phyloP scores from a whole-genome alignment of 2,329 filamentous ascomycete species.

The Calonectria pteridis region DNA sequence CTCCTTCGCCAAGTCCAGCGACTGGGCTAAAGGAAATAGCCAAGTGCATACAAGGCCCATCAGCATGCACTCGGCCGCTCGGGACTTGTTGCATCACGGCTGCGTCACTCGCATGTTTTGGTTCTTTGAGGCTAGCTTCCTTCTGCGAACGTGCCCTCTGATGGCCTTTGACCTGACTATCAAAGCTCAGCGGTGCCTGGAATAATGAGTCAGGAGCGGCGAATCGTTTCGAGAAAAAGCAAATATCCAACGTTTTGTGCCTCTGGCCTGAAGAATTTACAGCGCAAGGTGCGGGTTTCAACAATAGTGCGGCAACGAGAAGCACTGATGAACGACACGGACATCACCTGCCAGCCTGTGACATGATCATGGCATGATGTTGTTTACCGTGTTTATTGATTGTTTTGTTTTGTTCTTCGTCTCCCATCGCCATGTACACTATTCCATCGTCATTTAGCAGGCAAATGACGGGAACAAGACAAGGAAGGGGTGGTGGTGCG shows the following conservation, averaged over 20 bases:
- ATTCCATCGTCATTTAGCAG: not conserved
- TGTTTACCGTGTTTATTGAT: not conserved
- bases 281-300: not conserved
- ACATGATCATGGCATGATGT: not conserved
- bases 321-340: not conserved
- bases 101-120: not conserved
- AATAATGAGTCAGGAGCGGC: constrained; percentile 1
- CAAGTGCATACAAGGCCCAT: not conserved
- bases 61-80: not conserved
- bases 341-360: not conserved
- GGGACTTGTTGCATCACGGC: constrained; percentile 5
- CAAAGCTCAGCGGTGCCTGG: constrained; percentile 1
- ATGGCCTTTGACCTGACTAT: constrained; percentile 1
- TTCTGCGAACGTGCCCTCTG: constrained; percentile 1
- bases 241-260: not conserved
- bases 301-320: not conserved
- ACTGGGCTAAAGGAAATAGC: not conserved
- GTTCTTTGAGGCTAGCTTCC: not conserved
- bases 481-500: not conserved
- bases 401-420: not conserved
- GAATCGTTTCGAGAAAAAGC: not conserved
- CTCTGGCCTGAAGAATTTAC: not conserved
- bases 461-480: not conserved
- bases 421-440: not conserved
- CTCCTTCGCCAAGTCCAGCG: not conserved